A percentile compares a stretch with the other conserved stretches of the same genome.
phyloP scores from a whole-genome alignment of 345 rosid genomes.

The Salix arbutifolia region DNA sequence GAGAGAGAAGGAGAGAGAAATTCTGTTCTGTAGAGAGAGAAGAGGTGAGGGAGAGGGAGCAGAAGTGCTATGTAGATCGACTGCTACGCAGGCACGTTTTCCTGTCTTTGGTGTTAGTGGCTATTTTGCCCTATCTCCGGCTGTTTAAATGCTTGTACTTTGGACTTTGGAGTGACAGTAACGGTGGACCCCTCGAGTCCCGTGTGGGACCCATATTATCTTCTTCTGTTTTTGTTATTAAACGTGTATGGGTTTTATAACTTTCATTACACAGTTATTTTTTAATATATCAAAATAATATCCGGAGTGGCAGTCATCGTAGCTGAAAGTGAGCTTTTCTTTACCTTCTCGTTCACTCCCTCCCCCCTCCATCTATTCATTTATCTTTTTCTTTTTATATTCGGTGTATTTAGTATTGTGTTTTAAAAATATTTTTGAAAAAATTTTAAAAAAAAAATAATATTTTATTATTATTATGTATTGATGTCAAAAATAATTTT shows the following conservation, averaged over 20 bases:
- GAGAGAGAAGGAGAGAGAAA: neutral
- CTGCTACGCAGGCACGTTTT: neutral
- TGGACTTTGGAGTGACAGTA: neutral
- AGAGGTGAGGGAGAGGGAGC: neutral
- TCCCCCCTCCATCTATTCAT: too few species aligned
- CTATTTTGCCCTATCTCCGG: constrained; percentile 9
- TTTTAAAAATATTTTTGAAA: too few species aligned
- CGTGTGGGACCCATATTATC: constrained; percentile 1
- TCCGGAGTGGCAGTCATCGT: too few species aligned
- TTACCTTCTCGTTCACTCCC: too few species aligned
- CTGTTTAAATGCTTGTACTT: neutral
- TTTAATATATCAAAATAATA: neutral
- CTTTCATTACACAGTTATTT: neutral
- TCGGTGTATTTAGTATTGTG: too few species aligned
- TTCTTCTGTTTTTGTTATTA: neutral
- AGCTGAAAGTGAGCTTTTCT: too few species aligned
- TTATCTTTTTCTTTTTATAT: too few species aligned
- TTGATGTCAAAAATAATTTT: too few species aligned
- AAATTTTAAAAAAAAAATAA: too few species aligned
- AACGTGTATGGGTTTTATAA: neutral
- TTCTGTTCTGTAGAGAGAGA: neutral
- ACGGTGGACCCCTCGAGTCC: neutral
- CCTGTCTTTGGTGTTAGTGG: neutral
- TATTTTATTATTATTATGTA: too few species aligned
- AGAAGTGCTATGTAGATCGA: neutral